phyloP scores from a whole-genome alignment of 495 filamentous ascomycete genomes.

The Tuber calosporum region DNA sequence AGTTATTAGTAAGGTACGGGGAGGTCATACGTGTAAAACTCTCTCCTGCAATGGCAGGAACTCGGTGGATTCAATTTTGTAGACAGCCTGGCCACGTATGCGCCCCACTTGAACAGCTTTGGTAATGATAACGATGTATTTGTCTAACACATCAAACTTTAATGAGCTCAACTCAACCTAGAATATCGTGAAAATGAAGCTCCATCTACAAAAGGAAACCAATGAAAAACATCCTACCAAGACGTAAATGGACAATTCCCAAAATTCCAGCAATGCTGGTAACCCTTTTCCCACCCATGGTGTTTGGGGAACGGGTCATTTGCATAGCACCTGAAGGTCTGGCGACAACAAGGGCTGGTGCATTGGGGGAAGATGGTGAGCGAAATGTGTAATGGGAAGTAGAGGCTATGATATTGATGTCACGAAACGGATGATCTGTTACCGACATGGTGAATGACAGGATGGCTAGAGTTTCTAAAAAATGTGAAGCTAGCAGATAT shows the following conservation, averaged over 20 bases:
- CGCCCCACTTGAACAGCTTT: conserved; percentile 87
- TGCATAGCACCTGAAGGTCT: conserved; percentile 87
- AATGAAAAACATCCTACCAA: conserved; percentile 54
- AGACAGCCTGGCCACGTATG: conserved; percentile 85
- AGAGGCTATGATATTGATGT: conserved; percentile 92
- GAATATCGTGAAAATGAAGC: not conserved
- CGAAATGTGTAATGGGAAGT: conserved; percentile 90
- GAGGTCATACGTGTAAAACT: conserved; percentile 53
- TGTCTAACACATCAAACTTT: conserved; percentile 56
- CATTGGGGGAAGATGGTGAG: conserved; percentile 83
- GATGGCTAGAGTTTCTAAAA: not conserved
- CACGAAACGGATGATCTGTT: conserved; percentile 70
- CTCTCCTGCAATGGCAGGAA: conserved; percentile 91
- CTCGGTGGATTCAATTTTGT: conserved; percentile 84
- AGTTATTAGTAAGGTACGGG: not conserved
- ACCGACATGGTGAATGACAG: conserved; percentile 48
- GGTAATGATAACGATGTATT: conserved; percentile 93
- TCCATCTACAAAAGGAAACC: conserved; percentile 4
- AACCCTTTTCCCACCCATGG: conserved; percentile 63
- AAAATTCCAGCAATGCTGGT: conserved; percentile 86
- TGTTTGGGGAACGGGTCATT: conserved; percentile 62
- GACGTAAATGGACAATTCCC: conserved; percentile 78
- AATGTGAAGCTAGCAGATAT: not conserved
- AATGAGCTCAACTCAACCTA: not conserved
- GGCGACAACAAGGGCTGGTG: conserved; percentile 78